phyloP scores from a whole-genome alignment of 495 filamentous ascomycete genomes.

The Podospora comata region DNA sequence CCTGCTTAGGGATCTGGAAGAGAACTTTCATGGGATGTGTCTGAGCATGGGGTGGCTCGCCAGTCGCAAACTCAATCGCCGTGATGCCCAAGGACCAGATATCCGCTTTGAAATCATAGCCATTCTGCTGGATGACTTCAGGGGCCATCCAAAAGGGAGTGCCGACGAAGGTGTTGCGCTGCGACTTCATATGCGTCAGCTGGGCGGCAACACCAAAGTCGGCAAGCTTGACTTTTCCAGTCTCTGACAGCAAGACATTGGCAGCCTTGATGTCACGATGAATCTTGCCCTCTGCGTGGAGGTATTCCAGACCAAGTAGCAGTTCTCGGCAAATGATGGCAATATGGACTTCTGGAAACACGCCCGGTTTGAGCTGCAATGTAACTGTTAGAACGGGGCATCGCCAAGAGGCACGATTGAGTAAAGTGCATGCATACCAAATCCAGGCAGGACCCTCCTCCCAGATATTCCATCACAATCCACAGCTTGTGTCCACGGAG shows the following conservation, averaged over 20 bases:
- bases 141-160: conserved; percentile 99
- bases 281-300: conserved; percentile 93
- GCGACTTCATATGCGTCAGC: conserved; percentile 94
- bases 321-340: conserved; percentile 93
- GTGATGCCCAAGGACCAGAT: conserved; percentile 98
- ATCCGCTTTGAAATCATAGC: conserved; percentile 96
- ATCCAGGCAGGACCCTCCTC: conserved; percentile 90
- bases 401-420: background rate
- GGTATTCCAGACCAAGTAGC: conserved; percentile 84
- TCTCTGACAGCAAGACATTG: conserved; percentile 80
- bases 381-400: background rate
- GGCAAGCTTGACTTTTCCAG: conserved; percentile 92
- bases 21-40: conserved; percentile 98
- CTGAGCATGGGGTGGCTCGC: conserved; percentile 87
- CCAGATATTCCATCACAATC: conserved; percentile 99
- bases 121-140: conserved; percentile 94
- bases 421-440: conserved; percentile 52
- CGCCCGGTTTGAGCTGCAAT: conserved; percentile 80
- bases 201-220: conserved; percentile 98
- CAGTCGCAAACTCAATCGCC: conserved; percentile 87
- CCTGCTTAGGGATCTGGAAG: conserved; percentile 93
- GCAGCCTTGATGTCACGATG: conserved; percentile 97
- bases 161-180: conserved; percentile 97
- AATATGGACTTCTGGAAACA: conserved; percentile 85
- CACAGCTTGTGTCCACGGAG: conserved; percentile 91